Evolutionary conservation across 371 early-diverging fungal genomes (phyloP), one percentile per base, ranked within the genome.

Genomic region (Mucor lusitanicus): DNA sequence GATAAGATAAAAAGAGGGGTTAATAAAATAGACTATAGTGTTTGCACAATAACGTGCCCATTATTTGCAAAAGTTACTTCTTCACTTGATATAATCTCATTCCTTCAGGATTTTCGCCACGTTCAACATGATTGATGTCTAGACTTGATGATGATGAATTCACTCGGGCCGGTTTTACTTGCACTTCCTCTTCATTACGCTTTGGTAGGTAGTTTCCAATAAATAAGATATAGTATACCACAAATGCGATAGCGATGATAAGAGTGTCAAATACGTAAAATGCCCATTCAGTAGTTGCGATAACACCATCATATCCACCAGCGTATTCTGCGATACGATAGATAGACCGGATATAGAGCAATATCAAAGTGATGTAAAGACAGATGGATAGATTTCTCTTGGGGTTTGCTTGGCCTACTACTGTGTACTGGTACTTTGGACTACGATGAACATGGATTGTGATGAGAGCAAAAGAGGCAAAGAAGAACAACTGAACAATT

Each of bases 191-290:
- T 61, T 39, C 53, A 12, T 32, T 7, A 39, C 37, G 55, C 15
- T 69, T 69, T 7, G 69, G 69, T 3, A 69, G 55, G 27, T 69
- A 64, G 4, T 55, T 54, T 8, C 69, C 69, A 50, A 69, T 69
- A 55, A 64, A 69, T 1, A 64, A 35, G 0, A 64, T 13, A 21
- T 32, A 53, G 19, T 69, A 69, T 1, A 33, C 59, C 9, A 64
- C 13, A 30, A 64, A 69, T 19, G 54, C 55, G 12, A 53, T 13
- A 7, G 46, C 42, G 13, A 69, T 64, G 3, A 35, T 55, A 21
- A 69, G 30, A 7, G 54, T 40, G 30, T 69, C 69, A 69, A 69
- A 69, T 4, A 69, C 69, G 46, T 69, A 69, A 21, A 69, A 69
- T 44, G 69, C 69, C 69, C 69, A 69, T 55, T 69, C 69, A 21